Evolutionary conservation across 2,329 filamentous ascomycete species (phyloP).

Genomic region (Emergomyces orientalis): DNA sequence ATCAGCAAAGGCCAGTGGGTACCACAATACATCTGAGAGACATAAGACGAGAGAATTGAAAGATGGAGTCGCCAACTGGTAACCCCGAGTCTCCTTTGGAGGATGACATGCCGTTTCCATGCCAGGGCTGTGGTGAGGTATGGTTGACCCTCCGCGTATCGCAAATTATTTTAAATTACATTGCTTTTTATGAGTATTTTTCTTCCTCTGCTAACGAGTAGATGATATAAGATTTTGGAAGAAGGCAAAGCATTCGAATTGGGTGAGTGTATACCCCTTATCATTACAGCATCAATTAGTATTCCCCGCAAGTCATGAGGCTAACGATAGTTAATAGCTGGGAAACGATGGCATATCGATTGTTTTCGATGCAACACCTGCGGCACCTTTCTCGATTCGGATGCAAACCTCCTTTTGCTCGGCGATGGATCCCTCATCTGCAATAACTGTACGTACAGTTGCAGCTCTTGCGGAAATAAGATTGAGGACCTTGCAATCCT

Average conservation of each 20-base stretch:
- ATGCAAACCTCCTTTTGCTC: slow-evolving; percentile 91
- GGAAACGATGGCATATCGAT: slow-evolving; percentile 96
- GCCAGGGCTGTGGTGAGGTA: slow-evolving; percentile 90
- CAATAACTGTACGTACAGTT: slow-evolving; percentile 99
- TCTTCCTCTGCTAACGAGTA: background rate
- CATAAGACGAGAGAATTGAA: background rate
- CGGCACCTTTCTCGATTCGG: slow-evolving; percentile 89
- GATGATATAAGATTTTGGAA: slow-evolving; percentile 66
- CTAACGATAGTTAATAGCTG: slow-evolving; percentile 49
- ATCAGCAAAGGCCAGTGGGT: background rate
- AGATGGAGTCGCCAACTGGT: slow-evolving; percentile 24
- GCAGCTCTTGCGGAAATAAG: slow-evolving; percentile 91
- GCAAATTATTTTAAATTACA: slow-evolving; percentile 8
- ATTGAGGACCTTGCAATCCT: slow-evolving; percentile 97
- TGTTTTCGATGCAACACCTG: slow-evolving; percentile 98
- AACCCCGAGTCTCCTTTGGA: slow-evolving; percentile 58
- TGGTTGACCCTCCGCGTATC: slow-evolving; percentile 16
- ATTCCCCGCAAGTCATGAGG: slow-evolving; percentile 2
- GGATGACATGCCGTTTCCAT: slow-evolving; percentile 73
- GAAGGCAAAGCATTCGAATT: slow-evolving; percentile 98
- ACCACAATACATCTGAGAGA: background rate
- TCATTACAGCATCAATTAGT: slow-evolving; percentile 13
- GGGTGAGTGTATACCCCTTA: slow-evolving; percentile 49
- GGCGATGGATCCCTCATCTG: slow-evolving; percentile 97
- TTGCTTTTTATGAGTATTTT: slow-evolving; percentile 17